A percentile compares a stretch with the other conserved stretches of the same genome.
These are phyloP conservation scores for Scenedesmus sp. DNA, from an alignment of 163 green algal species.

Conservation along the genomic window DNA sequence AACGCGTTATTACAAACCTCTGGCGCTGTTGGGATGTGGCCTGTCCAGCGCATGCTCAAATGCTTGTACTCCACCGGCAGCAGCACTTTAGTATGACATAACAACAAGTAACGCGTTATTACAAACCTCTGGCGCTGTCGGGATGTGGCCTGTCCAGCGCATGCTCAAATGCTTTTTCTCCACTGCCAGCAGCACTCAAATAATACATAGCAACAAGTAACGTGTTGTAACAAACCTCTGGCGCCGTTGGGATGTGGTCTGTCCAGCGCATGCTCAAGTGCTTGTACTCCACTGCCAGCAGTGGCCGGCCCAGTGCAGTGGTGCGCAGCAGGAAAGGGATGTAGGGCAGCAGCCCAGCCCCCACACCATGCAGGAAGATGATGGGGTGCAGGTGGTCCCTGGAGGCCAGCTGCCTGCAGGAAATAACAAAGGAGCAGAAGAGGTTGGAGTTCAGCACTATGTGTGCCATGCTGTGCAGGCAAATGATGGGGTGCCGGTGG, in stretches of 20 bases:
- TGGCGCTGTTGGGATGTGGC: slow-evolving; percentile 27
- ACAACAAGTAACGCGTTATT: too few species aligned
- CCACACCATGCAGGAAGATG: slow-evolving; percentile 47
- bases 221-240: slow-evolving; percentile 18
- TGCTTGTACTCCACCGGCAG: slow-evolving; percentile 60
- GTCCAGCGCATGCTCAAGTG: slow-evolving; percentile 60
- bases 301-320: slow-evolving; percentile 35
- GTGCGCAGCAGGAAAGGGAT: slow-evolving; percentile 53
- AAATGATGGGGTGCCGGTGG: slow-evolving; percentile 31
- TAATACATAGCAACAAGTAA: background rate
- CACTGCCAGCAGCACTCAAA: slow-evolving; percentile 32
- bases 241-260: slow-evolving; percentile 36
- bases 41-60: slow-evolving; percentile 54
- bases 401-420: background rate
- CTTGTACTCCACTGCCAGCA: slow-evolving; percentile 60
- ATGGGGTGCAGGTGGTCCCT: slow-evolving; percentile 25
- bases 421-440: background rate
- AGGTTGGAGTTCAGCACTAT: background rate
- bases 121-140: slow-evolving; percentile 21
- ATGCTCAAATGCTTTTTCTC: slow-evolving; percentile 62
- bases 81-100: background rate
- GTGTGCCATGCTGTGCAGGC: slow-evolving; percentile 33
- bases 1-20: background rate
- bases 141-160: slow-evolving; percentile 47
- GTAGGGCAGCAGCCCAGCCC: slow-evolving; percentile 63